Evolutionary conservation across 2,329 filamentous ascomycete species (phyloP), one percentile per base, ranked within the genome.

Genomic region (Metarhizium anisopliae): DNA sequence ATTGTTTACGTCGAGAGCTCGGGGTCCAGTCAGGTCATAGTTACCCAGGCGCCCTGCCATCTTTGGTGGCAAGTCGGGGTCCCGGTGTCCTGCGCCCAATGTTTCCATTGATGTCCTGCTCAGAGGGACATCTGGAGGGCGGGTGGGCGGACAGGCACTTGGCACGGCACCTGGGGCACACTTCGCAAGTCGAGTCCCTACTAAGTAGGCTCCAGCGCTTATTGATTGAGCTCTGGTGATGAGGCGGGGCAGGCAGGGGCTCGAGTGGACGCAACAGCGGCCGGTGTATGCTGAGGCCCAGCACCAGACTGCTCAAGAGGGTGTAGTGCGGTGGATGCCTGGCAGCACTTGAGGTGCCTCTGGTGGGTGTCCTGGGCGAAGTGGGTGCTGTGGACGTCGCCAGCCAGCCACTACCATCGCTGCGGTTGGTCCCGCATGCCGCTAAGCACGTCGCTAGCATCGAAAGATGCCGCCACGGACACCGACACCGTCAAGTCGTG

Each of bases 371-470:
- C 25, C 3, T 25, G 25, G 25, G 10, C 32, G 32, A 11, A 40
- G 38, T 16, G 38, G 38, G 38, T 16, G 38, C 38, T 13, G 38
- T 16, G 38, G 32, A 25, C 43, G 50, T 20, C 47, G 30, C 45
- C 43, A 53, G 32, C 38, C 38, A 38, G 35, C 40, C 36, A 47
- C 55, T 14, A 43, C 47, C 51, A n/a, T 14, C 52, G 35, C 43
- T n/a, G 50, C 56, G 56, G 56, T 55, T 57, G 53, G 45, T 55
- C 56, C 56, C 56, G 56, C 18, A 43, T 6, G 40, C 42, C 18
- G 7, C 42, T 38, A 54, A 14, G 20, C 20, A 25, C n/a, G n/a
- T 20, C 10, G 43, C 43, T 6, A 29, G n/a, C 43, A 29, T n/a
- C 20, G 13, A 25, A 8, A 25, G 25, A 3, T 25, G 25, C 25